Base-by-base conservation (phyloP, 2,329 filamentous ascomycete genomes). In the Apiospora aurea region DNA sequence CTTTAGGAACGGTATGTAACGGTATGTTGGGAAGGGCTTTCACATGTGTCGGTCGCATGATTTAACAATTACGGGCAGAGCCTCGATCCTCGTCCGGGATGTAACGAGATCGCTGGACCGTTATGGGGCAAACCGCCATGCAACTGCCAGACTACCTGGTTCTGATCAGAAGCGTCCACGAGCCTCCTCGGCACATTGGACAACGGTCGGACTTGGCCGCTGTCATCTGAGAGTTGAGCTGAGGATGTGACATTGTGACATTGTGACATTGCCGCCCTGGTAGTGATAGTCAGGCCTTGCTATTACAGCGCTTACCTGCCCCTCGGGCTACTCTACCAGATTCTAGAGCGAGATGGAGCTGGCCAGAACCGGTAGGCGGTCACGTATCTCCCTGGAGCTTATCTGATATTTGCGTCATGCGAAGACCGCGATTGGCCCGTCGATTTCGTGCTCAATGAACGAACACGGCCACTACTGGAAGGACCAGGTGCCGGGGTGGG, bases 41-140 rank as follows among this genome's bases (percentile, higher is more conserved):
- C 57, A 64, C 57, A 64, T 64, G 57, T 64, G 57, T 64, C 57
- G 57, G 57, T 64, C 57, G 57, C 57, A 64, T 64, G 41, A 13
- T 64, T 64, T 13, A 34, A 41, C 57, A 64, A 64, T 38, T 64
- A 64, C 57, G 57, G 57, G 16, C 57, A 64, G 34, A 38, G 53
- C 34, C 57, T 64, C 34, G 57, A 64, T 64, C 29, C 57, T 64
- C 34, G 57, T 24, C 57, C 57, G 57, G 57, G 57, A 64, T 64
- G 57, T 64, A 64, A 64, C 57, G 57, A 41, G 57, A 64, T 64
- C 29, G 57, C 57, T 64, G 57, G 57, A 64, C 34, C 57, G 13
- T 64, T 18, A 64, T 64, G 57, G 57, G 29, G 57, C 57, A 64
- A 13, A 38, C 18, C 57, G n/a, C 57, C 34, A 41, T 41, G 57